A percentile compares a stretch with the other conserved stretches of the same genome.
These are phyloP conservation scores for Podila horticola DNA, from an alignment of 192 early-diverging fungal species.

Conservation along the genomic window DNA sequence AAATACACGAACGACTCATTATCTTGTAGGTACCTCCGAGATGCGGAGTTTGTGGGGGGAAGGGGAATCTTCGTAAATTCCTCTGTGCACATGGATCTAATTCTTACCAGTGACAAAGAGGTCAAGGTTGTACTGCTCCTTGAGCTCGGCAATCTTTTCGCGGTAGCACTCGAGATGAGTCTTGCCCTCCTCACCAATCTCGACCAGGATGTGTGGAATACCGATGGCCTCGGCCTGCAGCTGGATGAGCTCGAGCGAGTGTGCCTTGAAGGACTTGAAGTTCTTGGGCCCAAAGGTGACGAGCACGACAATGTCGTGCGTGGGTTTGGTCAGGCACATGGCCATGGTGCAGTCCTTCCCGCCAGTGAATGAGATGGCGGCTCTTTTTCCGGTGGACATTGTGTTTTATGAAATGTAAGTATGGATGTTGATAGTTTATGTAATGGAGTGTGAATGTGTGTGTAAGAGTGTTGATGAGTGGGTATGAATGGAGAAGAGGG, in stretches of 20 bases:
- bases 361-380: constrained; percentile 68
- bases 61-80: too few relatives aligned
- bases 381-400: constrained; percentile 24
- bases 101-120: constrained; percentile 62
- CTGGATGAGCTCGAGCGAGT: constrained; percentile 57
- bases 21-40: too few relatives aligned
- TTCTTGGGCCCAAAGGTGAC: constrained; percentile 61
- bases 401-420: too few relatives aligned
- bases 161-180: constrained; percentile 61
- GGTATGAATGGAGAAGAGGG: too few relatives aligned
- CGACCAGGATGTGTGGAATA: constrained; percentile 53
- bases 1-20: too few relatives aligned
- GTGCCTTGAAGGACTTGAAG: constrained; percentile 63
- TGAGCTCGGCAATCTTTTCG: constrained; percentile 49
- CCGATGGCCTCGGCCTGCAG: constrained; percentile 59
- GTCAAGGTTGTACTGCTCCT: constrained; percentile 54
- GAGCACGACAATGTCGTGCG: constrained; percentile 54
- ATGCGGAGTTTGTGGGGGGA: too few relatives aligned
- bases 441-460: too few relatives aligned
- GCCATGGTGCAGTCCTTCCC: constrained; percentile 71
- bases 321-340: constrained; percentile 49
- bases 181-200: constrained; percentile 54
- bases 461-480: too few relatives aligned
- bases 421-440: too few relatives aligned
- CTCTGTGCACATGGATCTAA: not conserved